phyloP scores from a whole-genome alignment of 139 green algal genomes.

The Chlorella vulgaris region DNA sequence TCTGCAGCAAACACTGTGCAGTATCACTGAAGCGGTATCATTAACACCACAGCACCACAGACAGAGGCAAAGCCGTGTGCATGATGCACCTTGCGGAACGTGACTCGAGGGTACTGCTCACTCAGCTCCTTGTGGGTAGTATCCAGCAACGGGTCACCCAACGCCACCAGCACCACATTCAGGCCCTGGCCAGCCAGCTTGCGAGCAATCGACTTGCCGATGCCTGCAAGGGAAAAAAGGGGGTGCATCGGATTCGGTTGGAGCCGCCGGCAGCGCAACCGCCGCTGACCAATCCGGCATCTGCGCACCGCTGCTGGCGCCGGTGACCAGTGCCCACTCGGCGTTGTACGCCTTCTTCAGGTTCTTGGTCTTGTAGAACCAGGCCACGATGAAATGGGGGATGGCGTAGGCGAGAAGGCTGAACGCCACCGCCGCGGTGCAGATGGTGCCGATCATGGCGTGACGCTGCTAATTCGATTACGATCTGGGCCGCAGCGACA shows the following conservation, averaged over 20 bases:
- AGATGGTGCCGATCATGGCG: constrained; percentile 27
- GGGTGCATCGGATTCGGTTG: not conserved
- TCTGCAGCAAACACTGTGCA: no score
- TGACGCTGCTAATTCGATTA: not conserved
- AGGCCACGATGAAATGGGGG: constrained; percentile 64
- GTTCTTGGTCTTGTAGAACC: constrained; percentile 81
- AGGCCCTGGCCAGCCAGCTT: constrained; percentile 84
- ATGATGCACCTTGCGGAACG: constrained; percentile 77
- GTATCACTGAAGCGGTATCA: no score
- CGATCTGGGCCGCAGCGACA: not conserved
- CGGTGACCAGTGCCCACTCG: constrained; percentile 93
- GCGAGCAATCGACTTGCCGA: constrained; percentile 88
- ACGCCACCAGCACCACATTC: constrained; percentile 90
- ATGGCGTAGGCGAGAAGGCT: constrained; percentile 67
- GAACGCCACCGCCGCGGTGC: constrained; percentile 33
- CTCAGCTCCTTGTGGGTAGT: constrained; percentile 72
- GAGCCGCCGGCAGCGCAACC: not conserved
- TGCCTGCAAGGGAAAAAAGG: constrained; percentile 64
- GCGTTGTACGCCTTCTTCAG: constrained; percentile 89
- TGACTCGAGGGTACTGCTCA: constrained; percentile 59
- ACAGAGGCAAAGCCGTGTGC: not conserved
- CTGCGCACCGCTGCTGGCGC: constrained; percentile 77
- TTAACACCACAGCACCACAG: not conserved
- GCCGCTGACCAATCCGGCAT: not conserved
- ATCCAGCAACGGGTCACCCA: constrained; percentile 81